Evolutionary conservation across 495 filamentous ascomycete species (phyloP).

Genomic region (Trichocladium antarcticum): DNA sequence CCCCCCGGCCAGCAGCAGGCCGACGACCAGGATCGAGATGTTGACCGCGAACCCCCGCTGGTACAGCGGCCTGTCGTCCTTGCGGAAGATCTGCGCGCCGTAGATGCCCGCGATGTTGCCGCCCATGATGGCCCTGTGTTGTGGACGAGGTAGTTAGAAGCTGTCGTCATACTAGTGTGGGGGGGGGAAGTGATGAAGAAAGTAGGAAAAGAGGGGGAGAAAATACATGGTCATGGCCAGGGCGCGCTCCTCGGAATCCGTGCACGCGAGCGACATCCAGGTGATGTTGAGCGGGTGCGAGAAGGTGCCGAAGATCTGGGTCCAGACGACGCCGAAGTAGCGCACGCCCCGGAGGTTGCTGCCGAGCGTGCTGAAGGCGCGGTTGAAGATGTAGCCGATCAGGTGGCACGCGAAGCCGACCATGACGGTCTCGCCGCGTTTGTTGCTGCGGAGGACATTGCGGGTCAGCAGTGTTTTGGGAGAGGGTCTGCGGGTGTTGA

Average conservation of each 20-base stretch:
- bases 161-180: too few relatives aligned
- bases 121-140: conserved; percentile 43
- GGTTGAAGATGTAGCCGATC: conserved; percentile 35
- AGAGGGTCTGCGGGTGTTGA: neutral
- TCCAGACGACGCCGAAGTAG: conserved; percentile 41
- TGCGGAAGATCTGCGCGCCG: conserved; percentile 45
- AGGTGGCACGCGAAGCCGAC: conserved; percentile 16
- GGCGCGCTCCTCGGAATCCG: conserved; percentile 26
- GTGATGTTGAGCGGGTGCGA: conserved; percentile 32
- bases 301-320: conserved; percentile 42
- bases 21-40: neutral
- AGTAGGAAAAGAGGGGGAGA: conserved; percentile 9
- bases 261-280: conserved; percentile 30
- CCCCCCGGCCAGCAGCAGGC: neutral
- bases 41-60: neutral
- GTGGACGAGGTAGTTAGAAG: too few relatives aligned
- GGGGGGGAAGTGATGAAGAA: too few relatives aligned
- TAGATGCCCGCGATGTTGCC: conserved; percentile 45
- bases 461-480: neutral
- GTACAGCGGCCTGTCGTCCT: conserved; percentile 41
- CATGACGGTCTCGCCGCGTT: conserved; percentile 27
- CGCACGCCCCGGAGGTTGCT: conserved; percentile 11
- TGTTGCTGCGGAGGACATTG: conserved; percentile 15
- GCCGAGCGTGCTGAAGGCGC: conserved; percentile 20
- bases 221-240: conserved; percentile 37